These are phyloP conservation scores for Lactarius sp. DNA, from an alignment of 768 basidiomycete genomes.

Conservation along the genomic window DNA sequence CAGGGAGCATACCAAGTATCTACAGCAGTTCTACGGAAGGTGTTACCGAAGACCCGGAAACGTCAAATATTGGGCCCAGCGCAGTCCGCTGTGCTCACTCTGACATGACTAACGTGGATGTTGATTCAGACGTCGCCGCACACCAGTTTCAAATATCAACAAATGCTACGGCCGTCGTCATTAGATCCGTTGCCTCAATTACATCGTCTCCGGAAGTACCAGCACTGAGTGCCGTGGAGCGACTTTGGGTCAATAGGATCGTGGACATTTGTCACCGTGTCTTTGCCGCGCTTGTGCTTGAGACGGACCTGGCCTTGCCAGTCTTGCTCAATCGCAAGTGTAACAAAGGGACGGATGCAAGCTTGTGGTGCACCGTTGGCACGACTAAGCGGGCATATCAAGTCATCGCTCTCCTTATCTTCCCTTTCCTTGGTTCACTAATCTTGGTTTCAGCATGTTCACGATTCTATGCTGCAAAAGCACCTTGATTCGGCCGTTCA, in stretches of 20 bases:
- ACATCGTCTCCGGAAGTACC: slow-evolving; percentile 70
- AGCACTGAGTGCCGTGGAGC: slow-evolving; percentile 91
- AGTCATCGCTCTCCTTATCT: slow-evolving; percentile 72
- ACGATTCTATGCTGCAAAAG: slow-evolving; percentile 30
- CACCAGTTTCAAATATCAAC: slow-evolving; percentile 87
- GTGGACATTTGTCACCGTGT: slow-evolving; percentile 64
- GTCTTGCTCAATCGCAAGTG: slow-evolving; percentile 82
- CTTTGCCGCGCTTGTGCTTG: slow-evolving; percentile 94
- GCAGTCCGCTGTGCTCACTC: too few relatives aligned
- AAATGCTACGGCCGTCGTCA: slow-evolving; percentile 92
- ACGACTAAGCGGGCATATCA: slow-evolving; percentile 97
- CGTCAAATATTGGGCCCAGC: too few relatives aligned
- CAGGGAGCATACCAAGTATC: too few relatives aligned
- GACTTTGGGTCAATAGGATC: slow-evolving; percentile 98
- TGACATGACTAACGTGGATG: too few relatives aligned
- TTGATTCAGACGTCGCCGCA: too few relatives aligned
- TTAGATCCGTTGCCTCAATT: slow-evolving; percentile 89
- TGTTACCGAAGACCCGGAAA: too few relatives aligned
- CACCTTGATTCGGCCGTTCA: slow-evolving; percentile 50
- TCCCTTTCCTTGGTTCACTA: slow-evolving; percentile 75
- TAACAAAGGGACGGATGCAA: slow-evolving; percentile 78
- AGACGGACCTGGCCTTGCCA: slow-evolving; percentile 89
- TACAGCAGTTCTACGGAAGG: too few relatives aligned
- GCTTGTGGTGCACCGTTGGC: slow-evolving; percentile 67
- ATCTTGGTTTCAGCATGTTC: slow-evolving; percentile 57